Base-by-base conservation (phyloP, 1,284 basidiomycete genomes). In the Trichosporon asahii region DNA sequence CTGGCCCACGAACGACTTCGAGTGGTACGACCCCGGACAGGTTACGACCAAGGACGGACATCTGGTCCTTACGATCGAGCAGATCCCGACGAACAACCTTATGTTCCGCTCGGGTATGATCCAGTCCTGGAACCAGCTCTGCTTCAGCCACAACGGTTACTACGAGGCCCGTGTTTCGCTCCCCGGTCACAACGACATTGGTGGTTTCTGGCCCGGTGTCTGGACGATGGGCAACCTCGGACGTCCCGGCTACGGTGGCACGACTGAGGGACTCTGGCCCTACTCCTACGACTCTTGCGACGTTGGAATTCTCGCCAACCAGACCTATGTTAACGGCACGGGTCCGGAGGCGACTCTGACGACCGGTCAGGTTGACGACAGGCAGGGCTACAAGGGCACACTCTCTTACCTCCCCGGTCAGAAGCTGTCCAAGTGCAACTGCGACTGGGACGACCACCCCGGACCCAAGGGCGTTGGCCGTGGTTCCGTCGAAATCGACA, bases 11-110 rank as follows among this genome's bases (percentile, higher is more conserved):
- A 78, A 77, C 67, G 83, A 84, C 72, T 81, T 83, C 65, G 83
- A 84, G 72, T 84, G 82, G 82, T 80, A 94, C 82, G 91, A 93
- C 76, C 95, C 95, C 1, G 87, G 85, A 7, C 90, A 91, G 2
- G 85, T 95, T 68, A 92, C 88, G 2, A 99, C 96, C 2, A 84
- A 84, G 67, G 86, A 89, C 75, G 96, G 96, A n/a, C 85, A 89
- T 53, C 87, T 99, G 40, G 87, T 91, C 76, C 90, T 99, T 77
- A 93, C 90, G 0, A 83, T 96, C 70, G 88, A 86, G 0, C 76
- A 88, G 75, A 89, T 89, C 76, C 77, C 85, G 64, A 90, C 86
- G 61, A 90, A 98, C 82, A 88, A 87, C 70, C 85, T 98, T 72
- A 85, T 92, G 76, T 96, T 90, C 80, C 86, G 89, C 66, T 85